Evolutionary conservation across 2,329 filamentous ascomycete genomes (phyloP).

Genomic region (Beauveria australis): DNA sequence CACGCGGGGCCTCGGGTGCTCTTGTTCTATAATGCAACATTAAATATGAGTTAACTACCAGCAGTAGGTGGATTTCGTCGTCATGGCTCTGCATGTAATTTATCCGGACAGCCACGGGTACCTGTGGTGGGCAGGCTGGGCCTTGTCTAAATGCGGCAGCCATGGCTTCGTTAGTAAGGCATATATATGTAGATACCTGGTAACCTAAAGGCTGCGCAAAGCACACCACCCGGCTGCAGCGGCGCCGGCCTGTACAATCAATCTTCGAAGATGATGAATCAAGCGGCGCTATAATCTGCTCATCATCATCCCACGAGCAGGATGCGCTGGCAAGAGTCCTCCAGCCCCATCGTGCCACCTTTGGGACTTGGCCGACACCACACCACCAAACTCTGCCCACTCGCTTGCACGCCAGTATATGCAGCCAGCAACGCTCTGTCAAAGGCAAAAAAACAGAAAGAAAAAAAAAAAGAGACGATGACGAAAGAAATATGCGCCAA

Average conservation of each 20-base stretch:
- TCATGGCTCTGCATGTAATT: background rate
- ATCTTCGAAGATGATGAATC: background rate
- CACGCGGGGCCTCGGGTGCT: background rate
- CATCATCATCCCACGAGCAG: background rate
- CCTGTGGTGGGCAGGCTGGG: background rate
- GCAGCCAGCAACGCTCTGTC: background rate
- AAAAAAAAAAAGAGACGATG: background rate
- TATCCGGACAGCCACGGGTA: background rate
- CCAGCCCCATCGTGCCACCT: background rate
- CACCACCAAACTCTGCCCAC: background rate
- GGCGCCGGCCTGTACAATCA: background rate
- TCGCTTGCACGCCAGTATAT: background rate
- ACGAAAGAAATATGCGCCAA: background rate
- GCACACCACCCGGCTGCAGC: background rate
- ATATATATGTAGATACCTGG: no score
- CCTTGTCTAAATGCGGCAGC: background rate
- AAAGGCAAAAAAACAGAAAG: background rate
- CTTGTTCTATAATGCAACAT: background rate
- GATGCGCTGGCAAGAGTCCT: constrained; percentile 2
- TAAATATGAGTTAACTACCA: background rate
- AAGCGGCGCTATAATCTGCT: background rate
- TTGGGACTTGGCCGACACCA: background rate
- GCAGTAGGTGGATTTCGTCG: background rate
- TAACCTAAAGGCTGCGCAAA: background rate
- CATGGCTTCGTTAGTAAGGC: background rate